Conservation (phyloP, 192 early-diverging fungal genomes). For the Podila epicladia region DNA sequence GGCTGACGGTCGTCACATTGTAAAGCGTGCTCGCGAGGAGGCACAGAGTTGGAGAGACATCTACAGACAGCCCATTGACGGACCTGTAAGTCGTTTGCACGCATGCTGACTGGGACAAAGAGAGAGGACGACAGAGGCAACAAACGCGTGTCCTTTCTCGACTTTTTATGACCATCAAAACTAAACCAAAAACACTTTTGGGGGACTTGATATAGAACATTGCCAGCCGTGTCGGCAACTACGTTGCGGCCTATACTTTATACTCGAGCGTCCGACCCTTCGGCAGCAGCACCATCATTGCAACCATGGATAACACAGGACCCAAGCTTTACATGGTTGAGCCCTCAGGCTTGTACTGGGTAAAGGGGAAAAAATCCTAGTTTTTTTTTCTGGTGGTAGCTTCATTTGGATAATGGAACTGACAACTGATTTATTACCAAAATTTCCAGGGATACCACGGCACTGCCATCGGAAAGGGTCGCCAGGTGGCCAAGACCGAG, state of each 20-base stretch:
- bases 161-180: not conserved
- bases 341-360: slow-evolving; percentile 95
- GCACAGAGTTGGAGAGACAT: slow-evolving; percentile 87
- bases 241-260: slow-evolving; percentile 95
- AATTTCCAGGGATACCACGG: slow-evolving; percentile 87
- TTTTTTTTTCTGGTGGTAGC: slow-evolving; percentile 3
- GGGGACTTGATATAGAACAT: slow-evolving; percentile 65
- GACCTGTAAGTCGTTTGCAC: slow-evolving; percentile 63
- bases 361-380: slow-evolving; percentile 40
- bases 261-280: slow-evolving; percentile 97
- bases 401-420: no score
- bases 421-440: not conserved
- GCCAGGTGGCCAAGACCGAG: slow-evolving; percentile 98
- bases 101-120: no score
- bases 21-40: slow-evolving; percentile 91
- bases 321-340: slow-evolving; percentile 95
- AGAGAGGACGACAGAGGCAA: not conserved
- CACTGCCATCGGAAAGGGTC: slow-evolving; percentile 95
- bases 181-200: no score
- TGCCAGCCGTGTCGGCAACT: slow-evolving; percentile 92
- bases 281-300: slow-evolving; percentile 88
- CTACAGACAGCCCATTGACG: slow-evolving; percentile 86
- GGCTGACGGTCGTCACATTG: slow-evolving; percentile 91
- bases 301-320: slow-evolving; percentile 79
- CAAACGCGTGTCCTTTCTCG: not conserved